Percentiles rank a stretch among this genome's conserved stretches.
These are phyloP conservation scores for Emericellopsis terricola DNA, from an alignment of 495 filamentous ascomycete species.

Conservation along the genomic window DNA sequence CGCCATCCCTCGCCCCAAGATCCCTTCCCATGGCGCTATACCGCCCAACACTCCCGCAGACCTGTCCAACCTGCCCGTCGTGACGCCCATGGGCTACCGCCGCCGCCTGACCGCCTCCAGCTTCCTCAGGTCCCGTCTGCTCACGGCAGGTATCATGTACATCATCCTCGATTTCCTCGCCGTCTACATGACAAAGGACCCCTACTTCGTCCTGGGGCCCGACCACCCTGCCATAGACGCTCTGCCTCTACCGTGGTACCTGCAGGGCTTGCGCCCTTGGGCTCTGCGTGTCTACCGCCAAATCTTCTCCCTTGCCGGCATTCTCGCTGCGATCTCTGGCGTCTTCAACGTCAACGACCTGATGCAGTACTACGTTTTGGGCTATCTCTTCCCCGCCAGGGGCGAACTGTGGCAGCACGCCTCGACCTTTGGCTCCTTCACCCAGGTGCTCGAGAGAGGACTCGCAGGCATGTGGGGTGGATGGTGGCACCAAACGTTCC, in stretches of 20 bases:
- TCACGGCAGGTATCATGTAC: conserved; percentile 32
- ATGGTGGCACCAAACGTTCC: conserved; percentile 86
- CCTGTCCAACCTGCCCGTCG: conserved; percentile 6
- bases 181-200: conserved; percentile 47
- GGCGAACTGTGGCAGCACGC: conserved; percentile 50
- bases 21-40: conserved; percentile 11
- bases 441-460: conserved; percentile 40
- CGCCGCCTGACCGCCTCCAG: conserved; percentile 18
- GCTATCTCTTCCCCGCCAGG: conserved; percentile 26
- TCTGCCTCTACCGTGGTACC: conserved; percentile 15
- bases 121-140: conserved; percentile 29
- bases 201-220: conserved; percentile 48
- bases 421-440: conserved; percentile 38
- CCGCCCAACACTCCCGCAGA: conserved; percentile 3
- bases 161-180: conserved; percentile 49
- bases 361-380: conserved; percentile 31
- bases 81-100: conserved; percentile 12
- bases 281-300: conserved; percentile 30
- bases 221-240: conserved; percentile 15
- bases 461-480: conserved; percentile 61
- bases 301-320: conserved; percentile 25
- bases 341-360: conserved; percentile 28
- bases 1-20: conserved; percentile 32
- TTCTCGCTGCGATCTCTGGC: conserved; percentile 34
- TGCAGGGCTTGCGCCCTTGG: conserved; percentile 19